Evolutionary conservation across 208 protist species (phyloP), one percentile per base, ranked within the genome.

Genomic region (Porcisia deanei): DNA sequence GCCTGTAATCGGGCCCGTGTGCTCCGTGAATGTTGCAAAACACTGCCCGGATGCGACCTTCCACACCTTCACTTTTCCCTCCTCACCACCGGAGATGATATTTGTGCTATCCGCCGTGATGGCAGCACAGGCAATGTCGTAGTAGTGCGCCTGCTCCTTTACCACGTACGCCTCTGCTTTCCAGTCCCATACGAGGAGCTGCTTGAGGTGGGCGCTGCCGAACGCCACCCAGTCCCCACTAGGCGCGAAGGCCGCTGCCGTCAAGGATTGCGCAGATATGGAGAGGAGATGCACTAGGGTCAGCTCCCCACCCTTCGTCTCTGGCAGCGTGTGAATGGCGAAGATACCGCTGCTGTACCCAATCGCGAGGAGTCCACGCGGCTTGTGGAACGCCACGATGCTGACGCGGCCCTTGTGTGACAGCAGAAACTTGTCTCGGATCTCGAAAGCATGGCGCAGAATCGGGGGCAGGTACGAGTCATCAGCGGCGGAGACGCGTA

Each of bases 101-200:
- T 87, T 84, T 49, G 79, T 85, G 72, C 93, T 91, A 84, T 98
- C 95, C 25, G 89, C 90, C 39, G 93, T 97, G 83, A 97, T 96
- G 58, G 93, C 96, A 54, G 94, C 89, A 68, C 88, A 86, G 71
- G 81, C 82, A 69, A 98, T 96, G 81, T 96, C 92, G 84, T 98
- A 96, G 84, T 96, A 96, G 85, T 98, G 97, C 2, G 91, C 87
- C 87, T 98, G 95, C 79, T 98, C 95, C 84, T 97, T 98, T 20
- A 98, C 75, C 20, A 98, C 91, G 82, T 98, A 97, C 9, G 94
- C 80, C 88, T 98, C 95, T 14, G 91, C 90, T 60, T 89, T 90
- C 97, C 97, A 98, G 80, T 98, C 94, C 94, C 95, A 98, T n/a
- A 98, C 94, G 43, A 98, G 84, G 10, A 98, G 79, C 88, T 98